phyloP scores from a whole-genome alignment of 1,284 basidiomycete species.

The Naganishia liquefaciens region DNA sequence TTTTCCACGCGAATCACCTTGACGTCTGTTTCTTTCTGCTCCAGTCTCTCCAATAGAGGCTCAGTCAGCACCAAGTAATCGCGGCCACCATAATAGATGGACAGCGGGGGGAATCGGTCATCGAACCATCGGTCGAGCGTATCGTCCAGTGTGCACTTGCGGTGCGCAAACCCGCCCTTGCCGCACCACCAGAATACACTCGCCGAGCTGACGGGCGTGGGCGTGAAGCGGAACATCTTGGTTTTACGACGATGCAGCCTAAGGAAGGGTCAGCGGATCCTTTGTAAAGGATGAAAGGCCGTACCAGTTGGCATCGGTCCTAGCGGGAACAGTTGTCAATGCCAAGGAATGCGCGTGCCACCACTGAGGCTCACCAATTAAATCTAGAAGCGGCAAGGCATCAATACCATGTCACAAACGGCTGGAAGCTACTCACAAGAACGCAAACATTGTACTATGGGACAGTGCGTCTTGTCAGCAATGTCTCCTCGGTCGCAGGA shows the following conservation, averaged over 20 bases:
- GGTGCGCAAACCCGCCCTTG: conserved; percentile 61
- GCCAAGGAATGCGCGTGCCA: background rate
- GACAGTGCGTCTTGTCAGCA: conserved; percentile 29
- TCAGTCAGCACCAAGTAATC: conserved; percentile 60
- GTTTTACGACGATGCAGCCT: conserved; percentile 60
- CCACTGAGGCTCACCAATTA: conserved; percentile 14
- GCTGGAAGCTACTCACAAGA: conserved; percentile 53
- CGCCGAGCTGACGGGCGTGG: conserved; percentile 61
- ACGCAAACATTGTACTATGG: conserved; percentile 62
- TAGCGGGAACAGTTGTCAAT: conserved; percentile 39
- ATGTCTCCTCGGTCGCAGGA: background rate
- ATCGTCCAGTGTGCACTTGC: conserved; percentile 62
- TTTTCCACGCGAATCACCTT: conserved; percentile 59
- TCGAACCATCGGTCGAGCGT: conserved; percentile 60
- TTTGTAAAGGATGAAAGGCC: conserved; percentile 6
- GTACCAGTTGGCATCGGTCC: conserved; percentile 67
- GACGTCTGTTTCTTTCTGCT: conserved; percentile 57
- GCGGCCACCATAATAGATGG: conserved; percentile 60
- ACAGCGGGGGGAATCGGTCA: conserved; percentile 61
- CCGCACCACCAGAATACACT: conserved; percentile 65
- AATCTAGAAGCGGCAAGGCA: conserved; percentile 1
- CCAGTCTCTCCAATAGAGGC: conserved; percentile 57
- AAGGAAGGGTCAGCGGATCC: background rate
- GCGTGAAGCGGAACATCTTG: conserved; percentile 67
- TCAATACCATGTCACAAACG: background rate